phyloP scores from a whole-genome alignment of 345 rosid genomes.

The Balakata baccata region DNA sequence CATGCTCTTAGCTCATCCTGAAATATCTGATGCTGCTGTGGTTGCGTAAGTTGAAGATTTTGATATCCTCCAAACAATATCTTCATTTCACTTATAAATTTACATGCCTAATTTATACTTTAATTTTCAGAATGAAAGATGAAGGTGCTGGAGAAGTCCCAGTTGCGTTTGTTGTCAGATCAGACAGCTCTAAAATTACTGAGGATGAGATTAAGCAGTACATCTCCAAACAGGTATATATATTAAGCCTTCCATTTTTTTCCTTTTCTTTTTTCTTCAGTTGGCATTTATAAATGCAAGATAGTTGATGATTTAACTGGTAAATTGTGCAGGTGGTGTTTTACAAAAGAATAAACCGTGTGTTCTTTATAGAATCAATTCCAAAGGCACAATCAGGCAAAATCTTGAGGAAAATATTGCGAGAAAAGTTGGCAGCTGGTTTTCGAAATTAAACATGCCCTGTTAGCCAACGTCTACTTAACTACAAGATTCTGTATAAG shows the following conservation, averaged over 20 bases:
- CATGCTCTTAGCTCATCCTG: constrained; percentile 19
- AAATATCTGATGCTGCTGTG: constrained; percentile 32
- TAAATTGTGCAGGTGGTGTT: constrained; percentile 28
- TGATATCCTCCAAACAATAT: not conserved
- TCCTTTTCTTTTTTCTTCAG: not conserved
- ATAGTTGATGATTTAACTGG: no score
- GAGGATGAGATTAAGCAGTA: constrained; percentile 26
- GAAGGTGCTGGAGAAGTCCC: constrained; percentile 30
- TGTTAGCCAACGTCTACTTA: not conserved
- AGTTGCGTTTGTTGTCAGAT: constrained; percentile 28
- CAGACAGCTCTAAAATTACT: constrained; percentile 13
- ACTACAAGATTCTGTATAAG: not conserved
- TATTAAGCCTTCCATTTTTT: no score
- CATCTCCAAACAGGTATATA: constrained; percentile 25
- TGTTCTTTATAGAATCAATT: constrained; percentile 25
- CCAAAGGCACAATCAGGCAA: constrained; percentile 38
- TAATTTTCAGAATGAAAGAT: constrained; percentile 22
- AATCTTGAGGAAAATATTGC: constrained; percentile 24
- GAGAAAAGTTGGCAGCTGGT: constrained; percentile 21
- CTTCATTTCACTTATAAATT: no score
- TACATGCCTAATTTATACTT: not conserved
- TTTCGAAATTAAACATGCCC: constrained; percentile 1
- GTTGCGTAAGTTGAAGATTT: constrained; percentile 19
- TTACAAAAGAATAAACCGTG: constrained; percentile 28
- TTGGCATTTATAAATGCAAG: no score